These are phyloP conservation scores for Xylaria sp. DNA, from an alignment of 2,329 filamentous ascomycete species.

Conservation along the genomic window DNA sequence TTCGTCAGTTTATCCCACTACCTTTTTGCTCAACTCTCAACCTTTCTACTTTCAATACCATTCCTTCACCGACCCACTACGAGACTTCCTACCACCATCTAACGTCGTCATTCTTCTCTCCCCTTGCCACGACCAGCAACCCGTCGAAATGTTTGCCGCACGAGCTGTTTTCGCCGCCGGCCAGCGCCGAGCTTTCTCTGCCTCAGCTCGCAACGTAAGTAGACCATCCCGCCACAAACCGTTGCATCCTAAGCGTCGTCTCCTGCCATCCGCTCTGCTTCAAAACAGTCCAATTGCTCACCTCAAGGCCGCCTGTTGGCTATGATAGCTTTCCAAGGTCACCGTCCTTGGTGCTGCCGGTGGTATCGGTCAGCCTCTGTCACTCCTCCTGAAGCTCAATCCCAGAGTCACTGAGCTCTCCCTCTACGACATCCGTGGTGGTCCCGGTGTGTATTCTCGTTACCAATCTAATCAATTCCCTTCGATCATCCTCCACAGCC, in stretches of 20 bases:
- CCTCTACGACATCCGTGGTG: conserved; percentile 97
- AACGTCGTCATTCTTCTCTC: neutral
- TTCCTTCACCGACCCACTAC: neutral
- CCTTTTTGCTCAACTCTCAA: neutral
- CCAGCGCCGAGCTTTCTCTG: conserved; percentile 84
- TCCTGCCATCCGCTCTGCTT: neutral
- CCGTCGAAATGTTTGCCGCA: conserved; percentile 45
- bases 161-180: conserved; percentile 53
- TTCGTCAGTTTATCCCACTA: neutral
- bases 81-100: neutral
- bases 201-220: conserved; percentile 79
- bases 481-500: neutral
- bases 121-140: neutral
- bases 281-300: conserved; percentile 19
- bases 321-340: conserved; percentile 87
- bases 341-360: conserved; percentile 95
- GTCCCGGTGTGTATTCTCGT: conserved; percentile 75
- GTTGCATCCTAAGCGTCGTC: neutral
- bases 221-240: neutral
- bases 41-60: neutral
- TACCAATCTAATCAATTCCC: neutral
- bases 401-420: conserved; percentile 91
- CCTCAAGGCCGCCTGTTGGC: conserved; percentile 32
- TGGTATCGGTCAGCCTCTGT: conserved; percentile 98
- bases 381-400: conserved; percentile 98